These are phyloP conservation scores for Paraconiothyrium brasiliense DNA, from an alignment of 2,329 filamentous ascomycete genomes.

Conservation along the genomic window DNA sequence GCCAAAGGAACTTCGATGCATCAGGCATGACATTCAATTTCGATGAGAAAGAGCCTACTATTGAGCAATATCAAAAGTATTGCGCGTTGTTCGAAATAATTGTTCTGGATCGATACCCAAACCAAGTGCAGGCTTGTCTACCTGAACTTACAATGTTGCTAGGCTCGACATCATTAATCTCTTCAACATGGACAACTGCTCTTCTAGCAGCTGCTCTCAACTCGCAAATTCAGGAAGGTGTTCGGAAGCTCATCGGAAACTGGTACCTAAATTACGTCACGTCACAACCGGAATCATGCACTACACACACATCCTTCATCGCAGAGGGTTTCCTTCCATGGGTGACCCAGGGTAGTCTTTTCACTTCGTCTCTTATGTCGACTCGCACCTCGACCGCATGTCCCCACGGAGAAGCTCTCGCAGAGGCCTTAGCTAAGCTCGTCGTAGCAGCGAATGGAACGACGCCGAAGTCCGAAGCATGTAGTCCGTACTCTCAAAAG, in stretches of 20 bases:
- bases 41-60: slow-evolving; percentile 25
- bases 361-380: slow-evolving; percentile 51
- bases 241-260: slow-evolving; percentile 56
- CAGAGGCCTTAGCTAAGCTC: slow-evolving; percentile 47
- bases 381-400: slow-evolving; percentile 44
- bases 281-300: slow-evolving; percentile 18
- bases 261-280: slow-evolving; percentile 53
- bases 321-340: slow-evolving; percentile 56
- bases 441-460: slow-evolving; percentile 24
- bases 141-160: slow-evolving; percentile 53
- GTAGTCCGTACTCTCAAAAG: no score
- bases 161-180: slow-evolving; percentile 46
- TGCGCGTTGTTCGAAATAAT: slow-evolving; percentile 59
- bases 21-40: slow-evolving; percentile 34
- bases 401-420: slow-evolving; percentile 53
- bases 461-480: no score
- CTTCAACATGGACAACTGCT: slow-evolving; percentile 53
- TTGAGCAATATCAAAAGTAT: slow-evolving; percentile 53
- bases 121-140: slow-evolving; percentile 58
- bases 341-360: slow-evolving; percentile 57
- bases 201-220: slow-evolving; percentile 54
- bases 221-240: slow-evolving; percentile 55
- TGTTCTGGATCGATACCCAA: slow-evolving; percentile 59
- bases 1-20: slow-evolving; percentile 37
- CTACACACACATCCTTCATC: slow-evolving; percentile 49